Base-by-base conservation (phyloP, 1,284 basidiomycete species). In the Cryptococcus hybrid region DNA sequence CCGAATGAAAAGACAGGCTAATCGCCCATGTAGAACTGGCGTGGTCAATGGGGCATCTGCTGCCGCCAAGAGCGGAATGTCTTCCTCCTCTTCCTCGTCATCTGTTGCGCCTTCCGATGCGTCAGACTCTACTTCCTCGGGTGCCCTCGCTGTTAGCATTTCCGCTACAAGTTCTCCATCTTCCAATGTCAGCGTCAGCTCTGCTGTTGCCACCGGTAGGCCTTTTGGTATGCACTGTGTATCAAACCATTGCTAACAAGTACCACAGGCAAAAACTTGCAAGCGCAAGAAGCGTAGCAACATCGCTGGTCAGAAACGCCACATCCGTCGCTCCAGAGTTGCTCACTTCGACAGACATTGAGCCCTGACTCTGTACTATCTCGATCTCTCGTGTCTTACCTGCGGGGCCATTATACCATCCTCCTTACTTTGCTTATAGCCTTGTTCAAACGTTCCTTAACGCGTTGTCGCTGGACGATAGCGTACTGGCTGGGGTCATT, bases 1-100 rank as follows among this genome's bases (percentile, higher is more conserved):
- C 9, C 3, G 15, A 6, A n/a, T 38, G 37, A 34, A 11, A 39
- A 13, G 8, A 2, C 18, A 18, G 18, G 18, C 40, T 13, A 18
- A 18, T 35, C 15, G 13, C 13, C 3, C 18, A 15, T 18, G 24
- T 9, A 51, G 50, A 2, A 51, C 50, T 30, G 50, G 50, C 24
- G 50, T 51, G n/a, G 50, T 51, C 5, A 51, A 51, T 24, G 50
- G 50, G 7, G 34, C n/a, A 18, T 51, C 50, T 24, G 36, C 50
- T 51, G 35, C 47, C 13, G 35, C 34, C 13, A n/a, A n/a, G 35
- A 7, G 5, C 47, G 18, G 8, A 6, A 24, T 13, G n/a, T 13
- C 18, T 13, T 51, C 50, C 18, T 42, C 38, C n/a, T 11, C 48
- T 11, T n/a, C 13, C 48, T 7, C 6, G 8, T 13, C 48, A 7